Evolutionary conservation across 352 stramenopile species (phyloP), one percentile per base, ranked within the genome.

Genomic region (Globisporangium orthogonon): DNA sequence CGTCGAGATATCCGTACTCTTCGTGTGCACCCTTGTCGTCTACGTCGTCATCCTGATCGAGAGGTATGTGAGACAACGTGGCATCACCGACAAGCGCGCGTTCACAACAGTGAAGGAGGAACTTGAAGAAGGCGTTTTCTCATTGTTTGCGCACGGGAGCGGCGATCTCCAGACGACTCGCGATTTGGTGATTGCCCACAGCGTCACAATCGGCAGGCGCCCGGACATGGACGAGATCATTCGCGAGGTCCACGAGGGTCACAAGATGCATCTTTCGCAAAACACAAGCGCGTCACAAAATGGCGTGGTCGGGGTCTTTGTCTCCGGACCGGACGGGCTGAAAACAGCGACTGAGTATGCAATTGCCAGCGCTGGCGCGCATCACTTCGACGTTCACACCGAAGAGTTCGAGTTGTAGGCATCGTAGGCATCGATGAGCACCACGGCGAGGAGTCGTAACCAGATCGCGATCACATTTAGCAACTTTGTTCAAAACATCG

Each of bases 141-240:
- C 30, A 3, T 39, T 29, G 28, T 37, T 47, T 17, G 30, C 30
- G 10, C 49, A 45, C 4, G 39, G 9, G 1, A 17, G 2, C 2
- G 33, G 39, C 30, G 64, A 73, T n/a, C 18, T 76, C 2, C 53
- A 41, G 39, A 73, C 63, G 0, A 41, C 72, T 2, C 51, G 63
- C 13, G 70, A 81, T 31, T 57, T 80, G 37, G 35, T 76, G 17
- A 52, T 56, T 5, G 37, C 64, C 18, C 66, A 69, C 39, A 33
- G 63, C 17, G 62, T 83, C n/a, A 40, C 31, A 1, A 53, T 68
- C 30, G 70, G 70, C 4, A 45, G 44, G 5, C 65, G 72, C 10
- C 70, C 70, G 3, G 66, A 79, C 46, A 76, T 78, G 60, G 23
- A 7, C 18, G 44, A 30, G 7, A 52, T 79, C 28, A 56, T 84